Evolutionary conservation across 2,329 filamentous ascomycete genomes (phyloP).

Genomic region (Periglandula ipomoeae): DNA sequence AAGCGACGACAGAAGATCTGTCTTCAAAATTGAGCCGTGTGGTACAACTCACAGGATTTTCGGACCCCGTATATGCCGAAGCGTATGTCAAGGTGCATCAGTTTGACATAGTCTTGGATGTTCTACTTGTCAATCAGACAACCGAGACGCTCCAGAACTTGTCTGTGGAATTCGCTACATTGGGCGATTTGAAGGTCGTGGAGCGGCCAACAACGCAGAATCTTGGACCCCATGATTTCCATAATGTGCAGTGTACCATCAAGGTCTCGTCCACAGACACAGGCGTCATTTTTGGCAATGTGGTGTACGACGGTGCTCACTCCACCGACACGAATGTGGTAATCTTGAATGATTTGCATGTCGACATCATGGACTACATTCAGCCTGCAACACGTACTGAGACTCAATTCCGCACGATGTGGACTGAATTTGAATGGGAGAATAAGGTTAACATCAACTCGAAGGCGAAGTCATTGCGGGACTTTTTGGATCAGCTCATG

Average conservation of each 20-base stretch:
- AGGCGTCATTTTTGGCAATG: conserved; percentile 97
- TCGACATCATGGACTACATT: conserved; percentile 99
- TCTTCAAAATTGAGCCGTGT: conserved; percentile 92
- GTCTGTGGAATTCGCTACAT: conserved; percentile 95
- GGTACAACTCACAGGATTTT: conserved; percentile 96
- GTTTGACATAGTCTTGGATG: conserved; percentile 95
- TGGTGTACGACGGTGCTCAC: conserved; percentile 90
- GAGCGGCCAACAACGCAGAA: conserved; percentile 96
- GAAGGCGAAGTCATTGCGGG: conserved; percentile 82
- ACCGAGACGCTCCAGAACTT: conserved; percentile 94
- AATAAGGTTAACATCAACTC: conserved; percentile 99
- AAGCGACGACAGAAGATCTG: conserved; percentile 72
- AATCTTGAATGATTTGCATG: conserved; percentile 94
- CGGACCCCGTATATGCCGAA: conserved; percentile 96
- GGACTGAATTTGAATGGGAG: conserved; percentile 99
- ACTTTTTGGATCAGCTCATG: conserved; percentile 93
- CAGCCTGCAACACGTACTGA: conserved; percentile 94
- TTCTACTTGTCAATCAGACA: conserved; percentile 94
- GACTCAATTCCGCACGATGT: conserved; percentile 99
- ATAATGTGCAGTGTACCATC: conserved; percentile 97
- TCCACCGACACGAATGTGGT: conserved; percentile 93
- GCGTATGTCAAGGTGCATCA: conserved; percentile 98
- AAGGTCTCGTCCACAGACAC: conserved; percentile 98
- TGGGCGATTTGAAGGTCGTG: conserved; percentile 95
- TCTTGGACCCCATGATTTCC: conserved; percentile 88